These are phyloP conservation scores for Citrus maxima DNA, from an alignment of 345 rosid species.

Conservation along the genomic window DNA sequence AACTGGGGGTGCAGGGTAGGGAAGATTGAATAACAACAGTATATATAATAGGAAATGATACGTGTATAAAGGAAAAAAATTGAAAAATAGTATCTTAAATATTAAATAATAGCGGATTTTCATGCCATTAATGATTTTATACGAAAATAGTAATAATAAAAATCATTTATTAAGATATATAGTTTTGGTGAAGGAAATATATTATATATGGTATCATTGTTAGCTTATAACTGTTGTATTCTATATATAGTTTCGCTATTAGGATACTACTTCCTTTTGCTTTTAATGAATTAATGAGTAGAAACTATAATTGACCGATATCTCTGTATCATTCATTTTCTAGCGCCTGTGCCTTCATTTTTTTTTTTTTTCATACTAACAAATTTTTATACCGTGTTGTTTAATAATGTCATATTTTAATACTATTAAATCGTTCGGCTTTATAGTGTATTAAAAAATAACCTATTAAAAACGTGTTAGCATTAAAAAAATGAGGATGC, in stretches of 20 bases:
- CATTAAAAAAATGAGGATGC: too few species aligned
- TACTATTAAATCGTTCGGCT: too few species aligned
- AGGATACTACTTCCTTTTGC: too few species aligned
- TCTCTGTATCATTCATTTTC: too few species aligned
- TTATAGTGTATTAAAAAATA: too few species aligned
- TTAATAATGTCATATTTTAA: too few species aligned
- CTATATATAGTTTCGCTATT: too few species aligned
- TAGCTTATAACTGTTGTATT: too few species aligned
- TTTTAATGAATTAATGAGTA: too few species aligned
- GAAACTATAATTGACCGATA: too few species aligned
- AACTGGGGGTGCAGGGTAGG: not conserved
- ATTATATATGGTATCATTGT: not conserved
- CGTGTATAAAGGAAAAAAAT: not conserved
- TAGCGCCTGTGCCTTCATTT: fast-evolving
- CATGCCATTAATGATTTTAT: not conserved
- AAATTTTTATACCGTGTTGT: fast-evolving
- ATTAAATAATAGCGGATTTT: too few species aligned
- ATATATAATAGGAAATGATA: not conserved
- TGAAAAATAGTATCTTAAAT: not conserved
- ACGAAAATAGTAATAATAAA: not conserved
- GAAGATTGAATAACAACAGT: not conserved
- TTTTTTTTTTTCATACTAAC: fast-evolving
- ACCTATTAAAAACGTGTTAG: too few species aligned
- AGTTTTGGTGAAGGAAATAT: not conserved
- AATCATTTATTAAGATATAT: not conserved